A percentile compares a stretch with the other conserved stretches of the same genome.
These are phyloP conservation scores for Epichloe gansuensis DNA, from an alignment of 2,329 filamentous ascomycete species.

Conservation along the genomic window DNA sequence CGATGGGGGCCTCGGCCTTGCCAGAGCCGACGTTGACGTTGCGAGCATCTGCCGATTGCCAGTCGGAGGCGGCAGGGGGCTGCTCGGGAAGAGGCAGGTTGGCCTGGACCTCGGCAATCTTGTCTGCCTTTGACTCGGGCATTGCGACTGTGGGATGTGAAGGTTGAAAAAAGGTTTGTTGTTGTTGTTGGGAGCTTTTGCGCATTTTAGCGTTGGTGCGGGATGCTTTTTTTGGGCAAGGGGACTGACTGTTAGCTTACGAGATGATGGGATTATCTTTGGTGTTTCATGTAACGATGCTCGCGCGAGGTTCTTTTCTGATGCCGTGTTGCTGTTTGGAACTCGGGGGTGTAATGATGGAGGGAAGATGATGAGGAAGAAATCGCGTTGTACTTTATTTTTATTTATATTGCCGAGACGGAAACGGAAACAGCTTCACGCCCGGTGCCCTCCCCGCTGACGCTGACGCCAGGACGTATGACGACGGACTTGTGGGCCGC, in stretches of 20 bases:
- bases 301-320: neutral
- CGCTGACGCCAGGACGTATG: neutral
- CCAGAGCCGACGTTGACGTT: slow-evolving; percentile 52
- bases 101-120: slow-evolving; percentile 55
- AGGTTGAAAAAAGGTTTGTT: too few relatives aligned
- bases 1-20: slow-evolving; percentile 30
- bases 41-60: slow-evolving; percentile 57
- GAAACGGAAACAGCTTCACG: neutral
- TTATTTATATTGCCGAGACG: neutral
- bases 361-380: too few relatives aligned
- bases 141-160: slow-evolving; percentile 10
- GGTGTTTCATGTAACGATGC: neutral
- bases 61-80: slow-evolving; percentile 65
- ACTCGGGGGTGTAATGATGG: too few relatives aligned
- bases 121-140: slow-evolving; percentile 44
- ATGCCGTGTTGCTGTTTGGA: too few relatives aligned
- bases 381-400: neutral
- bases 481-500: neutral
- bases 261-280: neutral
- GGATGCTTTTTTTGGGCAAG: neutral
- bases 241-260: neutral
- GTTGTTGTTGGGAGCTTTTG: neutral
- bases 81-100: slow-evolving; percentile 73
- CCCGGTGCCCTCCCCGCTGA: neutral
- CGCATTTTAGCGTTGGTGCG: neutral